Conservation (phyloP, 2,329 filamentous ascomycete genomes). For the Aspergillus novoparasiticus region DNA sequence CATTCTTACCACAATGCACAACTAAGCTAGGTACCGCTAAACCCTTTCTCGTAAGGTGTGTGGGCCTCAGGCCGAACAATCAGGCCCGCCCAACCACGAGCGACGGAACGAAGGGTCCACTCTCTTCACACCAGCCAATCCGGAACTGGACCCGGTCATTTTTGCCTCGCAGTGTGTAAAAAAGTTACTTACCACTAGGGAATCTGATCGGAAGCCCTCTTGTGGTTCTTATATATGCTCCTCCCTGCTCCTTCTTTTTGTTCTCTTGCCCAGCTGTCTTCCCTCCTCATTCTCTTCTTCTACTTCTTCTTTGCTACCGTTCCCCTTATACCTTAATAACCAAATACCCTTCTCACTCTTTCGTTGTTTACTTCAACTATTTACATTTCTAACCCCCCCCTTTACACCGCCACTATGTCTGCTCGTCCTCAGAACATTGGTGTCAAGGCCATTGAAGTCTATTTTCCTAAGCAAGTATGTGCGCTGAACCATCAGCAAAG, state of each 20-base stretch:
- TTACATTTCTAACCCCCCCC: constrained; percentile 10
- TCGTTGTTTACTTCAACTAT: constrained; percentile 10
- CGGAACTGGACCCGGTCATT: constrained; percentile 1
- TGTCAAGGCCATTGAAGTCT: constrained; percentile 91
- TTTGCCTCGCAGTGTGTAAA: constrained; percentile 8
- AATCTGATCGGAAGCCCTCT: constrained; percentile 12
- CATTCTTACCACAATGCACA: constrained; percentile 8
- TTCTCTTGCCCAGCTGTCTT: constrained; percentile 11
- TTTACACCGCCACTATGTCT: constrained; percentile 60
- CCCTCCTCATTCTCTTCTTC: constrained; percentile 7
- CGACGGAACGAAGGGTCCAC: not conserved
- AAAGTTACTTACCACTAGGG: constrained; percentile 8
- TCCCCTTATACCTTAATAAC: constrained; percentile 5
- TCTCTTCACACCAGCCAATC: not conserved
- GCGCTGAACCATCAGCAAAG: not conserved
- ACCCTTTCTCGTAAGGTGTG: not conserved
- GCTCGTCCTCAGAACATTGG: constrained; percentile 82
- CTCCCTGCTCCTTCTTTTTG: constrained; percentile 16
- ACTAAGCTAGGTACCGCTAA: constrained; percentile 8
- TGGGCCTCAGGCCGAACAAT: constrained; percentile 7
- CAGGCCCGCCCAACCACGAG: constrained; percentile 1
- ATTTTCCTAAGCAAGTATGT: constrained; percentile 81
- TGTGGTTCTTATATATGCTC: constrained; percentile 14
- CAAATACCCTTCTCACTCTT: constrained; percentile 3
- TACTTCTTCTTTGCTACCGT: constrained; percentile 12